phyloP scores from a whole-genome alignment of 2,329 filamentous ascomycete species.

The Sporothrix brasiliensis region DNA sequence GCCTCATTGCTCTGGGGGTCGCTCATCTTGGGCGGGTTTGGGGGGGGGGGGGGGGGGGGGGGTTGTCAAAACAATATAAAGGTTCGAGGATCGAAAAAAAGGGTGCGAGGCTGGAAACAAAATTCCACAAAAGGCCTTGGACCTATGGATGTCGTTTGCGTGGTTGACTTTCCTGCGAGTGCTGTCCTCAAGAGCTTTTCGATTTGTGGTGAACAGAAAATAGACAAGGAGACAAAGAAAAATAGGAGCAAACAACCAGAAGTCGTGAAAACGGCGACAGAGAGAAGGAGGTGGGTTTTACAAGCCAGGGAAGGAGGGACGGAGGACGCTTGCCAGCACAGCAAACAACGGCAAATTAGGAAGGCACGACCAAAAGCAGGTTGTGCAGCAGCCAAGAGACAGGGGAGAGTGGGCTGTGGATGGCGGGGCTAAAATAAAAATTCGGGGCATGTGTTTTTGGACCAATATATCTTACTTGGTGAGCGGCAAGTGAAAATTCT shows the following conservation, averaged over 20 bases:
- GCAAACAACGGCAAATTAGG: conserved; percentile 22
- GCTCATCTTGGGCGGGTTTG: conserved; percentile 69
- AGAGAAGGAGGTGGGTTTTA: conserved; percentile 8
- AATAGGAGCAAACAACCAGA: neutral
- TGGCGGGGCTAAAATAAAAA: conserved; percentile 31
- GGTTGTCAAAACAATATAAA: conserved; percentile 13
- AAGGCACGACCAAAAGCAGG: conserved; percentile 30
- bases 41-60: no score
- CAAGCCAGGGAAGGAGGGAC: conserved; percentile 15
- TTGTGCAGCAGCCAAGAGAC: neutral
- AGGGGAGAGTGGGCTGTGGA: conserved; percentile 29
- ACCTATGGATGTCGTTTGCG: conserved; percentile 10
- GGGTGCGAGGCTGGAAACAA: conserved; percentile 9
- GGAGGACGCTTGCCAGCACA: conserved; percentile 24
- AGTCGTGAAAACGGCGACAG: conserved; percentile 12
- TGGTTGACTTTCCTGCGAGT: conserved; percentile 12
- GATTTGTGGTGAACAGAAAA: neutral
- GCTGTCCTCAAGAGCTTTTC: conserved; percentile 14
- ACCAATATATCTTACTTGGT: neutral
- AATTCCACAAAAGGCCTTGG: conserved; percentile 26
- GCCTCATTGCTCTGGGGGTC: conserved; percentile 86
- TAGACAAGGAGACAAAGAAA: neutral
- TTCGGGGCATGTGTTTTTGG: conserved; percentile 15
- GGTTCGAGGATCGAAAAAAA: conserved; percentile 1
- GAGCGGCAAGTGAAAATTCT: conserved; percentile 23